Evolutionary conservation across 257 asterid species (phyloP), one percentile per base, ranked within the genome.

Genomic region (Lycium ferocissimum): DNA sequence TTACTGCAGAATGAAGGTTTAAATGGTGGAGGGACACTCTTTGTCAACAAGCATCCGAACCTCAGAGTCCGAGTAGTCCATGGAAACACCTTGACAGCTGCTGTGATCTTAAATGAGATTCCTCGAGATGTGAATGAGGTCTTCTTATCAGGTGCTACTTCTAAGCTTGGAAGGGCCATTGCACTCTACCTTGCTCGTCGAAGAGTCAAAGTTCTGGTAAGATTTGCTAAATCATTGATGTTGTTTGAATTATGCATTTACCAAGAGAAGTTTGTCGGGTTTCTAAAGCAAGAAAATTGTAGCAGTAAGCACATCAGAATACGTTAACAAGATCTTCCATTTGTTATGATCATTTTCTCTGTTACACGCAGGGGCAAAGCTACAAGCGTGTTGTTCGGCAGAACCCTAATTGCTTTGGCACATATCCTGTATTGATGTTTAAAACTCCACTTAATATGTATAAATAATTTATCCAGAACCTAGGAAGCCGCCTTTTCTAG

Each of bases 21-120:
- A 9, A 95, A 95, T 84, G 98, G 98, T 73, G 98, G 98, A 7
- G 98, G 98, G 73, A 91, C 92, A 0, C 95, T 94, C 66, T 95
- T 95, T 80, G 90, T 89, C 1, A 89, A 90, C 86, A 95, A 95
- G 90, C 96, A 93, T 88, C 98, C 96, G 0, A 83, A 92, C 88
- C 97, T 95, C 63, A 91, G 84, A 89, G 98, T 95, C 65, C 86
- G 96, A 47, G 98, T 95, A 5, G 98, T 94, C 88, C 98, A 95
- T 82, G 98, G 98, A 40, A 95, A 95, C 94, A 95, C 98, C 80
- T 87, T 95, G 84, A 95, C 99, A 15, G 98, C 99, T 12, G 99
- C 97, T 17, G 99, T 92, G 86, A 94, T 94, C 88, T 88, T 95
- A 45, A 85, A 92, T 14, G 94, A 91, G 83, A 89, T 95, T 81